Percentiles rank a stretch among this genome's conserved stretches.
These are phyloP conservation scores for Coemansia sp. DNA, from an alignment of 192 early-diverging fungal genomes.

Conservation along the genomic window DNA sequence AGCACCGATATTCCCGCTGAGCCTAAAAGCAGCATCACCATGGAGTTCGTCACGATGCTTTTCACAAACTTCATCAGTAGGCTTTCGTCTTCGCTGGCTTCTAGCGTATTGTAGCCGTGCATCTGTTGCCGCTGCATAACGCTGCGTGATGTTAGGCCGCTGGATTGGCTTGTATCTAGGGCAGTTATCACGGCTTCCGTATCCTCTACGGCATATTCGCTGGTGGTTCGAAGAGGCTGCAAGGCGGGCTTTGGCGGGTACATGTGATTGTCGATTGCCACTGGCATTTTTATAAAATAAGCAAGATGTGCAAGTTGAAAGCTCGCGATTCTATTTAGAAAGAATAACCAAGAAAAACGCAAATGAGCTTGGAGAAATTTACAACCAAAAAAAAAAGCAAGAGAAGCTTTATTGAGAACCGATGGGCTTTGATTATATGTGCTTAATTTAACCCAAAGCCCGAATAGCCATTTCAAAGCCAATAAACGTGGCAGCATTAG, in stretches of 20 bases:
- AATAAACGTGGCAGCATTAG: slow-evolving; percentile 91
- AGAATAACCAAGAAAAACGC: neutral
- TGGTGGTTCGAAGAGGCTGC: slow-evolving; percentile 41
- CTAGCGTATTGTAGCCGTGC: slow-evolving; percentile 76
- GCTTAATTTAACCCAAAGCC: slow-evolving; percentile 22
- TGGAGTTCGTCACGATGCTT: slow-evolving; percentile 78
- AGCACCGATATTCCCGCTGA: slow-evolving; percentile 75
- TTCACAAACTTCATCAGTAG: slow-evolving; percentile 82
- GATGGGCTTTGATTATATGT: too few relatives aligned
- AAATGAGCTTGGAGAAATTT: too few relatives aligned
- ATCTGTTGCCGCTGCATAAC: slow-evolving; percentile 59
- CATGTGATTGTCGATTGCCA: slow-evolving; percentile 14
- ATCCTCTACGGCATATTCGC: slow-evolving; percentile 49
- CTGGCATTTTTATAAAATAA: slow-evolving; percentile 25
- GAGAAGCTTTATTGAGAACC: too few relatives aligned
- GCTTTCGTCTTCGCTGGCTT: slow-evolving; percentile 73
- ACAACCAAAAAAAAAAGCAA: too few relatives aligned
- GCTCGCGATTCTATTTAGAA: neutral
- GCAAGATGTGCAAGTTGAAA: neutral
- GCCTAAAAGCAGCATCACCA: slow-evolving; percentile 84
- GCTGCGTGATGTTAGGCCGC: slow-evolving; percentile 70
- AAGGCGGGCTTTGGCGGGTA: slow-evolving; percentile 35
- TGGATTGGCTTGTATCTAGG: slow-evolving; percentile 68
- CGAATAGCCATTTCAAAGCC: slow-evolving; percentile 78
- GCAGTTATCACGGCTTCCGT: slow-evolving; percentile 18